phyloP scores from a whole-genome alignment of 208 protist genomes.

The Leishmania guyanensis region DNA sequence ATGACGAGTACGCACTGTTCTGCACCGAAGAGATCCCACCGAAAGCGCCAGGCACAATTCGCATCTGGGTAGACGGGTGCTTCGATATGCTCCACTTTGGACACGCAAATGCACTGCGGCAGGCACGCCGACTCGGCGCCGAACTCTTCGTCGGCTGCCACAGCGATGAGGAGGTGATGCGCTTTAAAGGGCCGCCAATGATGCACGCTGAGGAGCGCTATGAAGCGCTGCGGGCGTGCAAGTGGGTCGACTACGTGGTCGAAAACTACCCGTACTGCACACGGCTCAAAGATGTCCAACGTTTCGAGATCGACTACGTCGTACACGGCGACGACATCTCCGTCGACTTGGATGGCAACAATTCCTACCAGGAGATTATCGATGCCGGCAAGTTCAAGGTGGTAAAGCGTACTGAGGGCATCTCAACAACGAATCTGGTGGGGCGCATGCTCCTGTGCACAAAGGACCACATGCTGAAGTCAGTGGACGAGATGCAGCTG shows the following conservation, averaged over 20 bases:
- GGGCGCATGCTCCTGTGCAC: conserved; percentile 97
- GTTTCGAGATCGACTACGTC: conserved; percentile 95
- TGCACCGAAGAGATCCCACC: conserved; percentile 42
- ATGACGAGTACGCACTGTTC: conserved; percentile 73
- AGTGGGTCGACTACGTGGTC: conserved; percentile 98
- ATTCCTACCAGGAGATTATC: conserved; percentile 96
- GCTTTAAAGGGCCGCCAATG: conserved; percentile 96
- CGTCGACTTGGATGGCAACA: conserved; percentile 92
- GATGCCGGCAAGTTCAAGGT: conserved; percentile 88
- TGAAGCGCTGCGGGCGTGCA: conserved; percentile 95
- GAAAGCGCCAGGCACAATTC: conserved; percentile 69
- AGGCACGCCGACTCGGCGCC: conserved; percentile 89
- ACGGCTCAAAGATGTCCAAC: conserved; percentile 89
- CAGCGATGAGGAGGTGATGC: conserved; percentile 95
- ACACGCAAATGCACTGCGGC: conserved; percentile 86
- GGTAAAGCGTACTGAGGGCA: conserved; percentile 95
- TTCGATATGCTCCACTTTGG: conserved; percentile 94
- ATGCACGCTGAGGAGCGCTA: conserved; percentile 97
- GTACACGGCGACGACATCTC: conserved; percentile 99
- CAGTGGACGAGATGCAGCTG: conserved; percentile 46
- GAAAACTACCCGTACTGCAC: conserved; percentile 95
- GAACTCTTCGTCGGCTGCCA: conserved; percentile 98
- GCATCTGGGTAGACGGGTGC: conserved; percentile 91
- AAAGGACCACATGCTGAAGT: conserved; percentile 64
- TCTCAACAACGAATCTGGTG: conserved; percentile 98